Evolutionary conservation across 306 rosid species (phyloP), one percentile per base, ranked within the genome.

Genomic region (Aeschynomene evenia): DNA sequence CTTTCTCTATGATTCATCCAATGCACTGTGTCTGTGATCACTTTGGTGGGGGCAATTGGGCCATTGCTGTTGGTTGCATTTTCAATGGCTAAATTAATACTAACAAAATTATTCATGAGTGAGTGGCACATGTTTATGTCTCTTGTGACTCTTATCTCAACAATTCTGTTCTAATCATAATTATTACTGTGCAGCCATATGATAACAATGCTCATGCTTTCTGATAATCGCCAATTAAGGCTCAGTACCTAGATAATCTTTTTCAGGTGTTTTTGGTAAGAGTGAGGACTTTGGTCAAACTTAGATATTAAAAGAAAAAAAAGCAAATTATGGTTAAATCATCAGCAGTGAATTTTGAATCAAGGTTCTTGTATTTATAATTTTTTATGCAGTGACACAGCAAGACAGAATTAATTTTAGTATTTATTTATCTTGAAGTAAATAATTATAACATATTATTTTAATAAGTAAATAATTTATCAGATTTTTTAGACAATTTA

Each of bases 41-140:
- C 81, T 70, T 53, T 71, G 73, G 81, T 46, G 77, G 77, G 72
- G 68, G 42, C 73, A n/a, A 48, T 23, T 66, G 79, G 68, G 55
- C 34, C 63, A 62, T 43, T 43, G 2, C 29, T 49, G 26, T 66
- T 72, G 40, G 52, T 33, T 65, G 40, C 66, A 61, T 56, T 68
- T n/a, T 68, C 55, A 62, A 62, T 37, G 72, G 34, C 63, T 62
- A 1, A 46, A 23, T 77, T 64, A 69, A 69, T 52, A 33, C n/a
- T n/a, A 50, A 28, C 3, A 19, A 43, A 16, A 63, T 77, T 42
- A 53, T 43, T 59, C 49, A 76, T 53, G 71, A 77, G 72, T 77
- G 68, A 65, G 55, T 5, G 50, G 33, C 77, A 29, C 67, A 77
- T 70, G 81, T 55, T 43, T 62, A 4, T 77, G 76, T 70, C 72